Evolutionary conservation across 441 rosid genomes (phyloP), one percentile per base, ranked within the genome.

Genomic region (Erysimum cheiri): DNA sequence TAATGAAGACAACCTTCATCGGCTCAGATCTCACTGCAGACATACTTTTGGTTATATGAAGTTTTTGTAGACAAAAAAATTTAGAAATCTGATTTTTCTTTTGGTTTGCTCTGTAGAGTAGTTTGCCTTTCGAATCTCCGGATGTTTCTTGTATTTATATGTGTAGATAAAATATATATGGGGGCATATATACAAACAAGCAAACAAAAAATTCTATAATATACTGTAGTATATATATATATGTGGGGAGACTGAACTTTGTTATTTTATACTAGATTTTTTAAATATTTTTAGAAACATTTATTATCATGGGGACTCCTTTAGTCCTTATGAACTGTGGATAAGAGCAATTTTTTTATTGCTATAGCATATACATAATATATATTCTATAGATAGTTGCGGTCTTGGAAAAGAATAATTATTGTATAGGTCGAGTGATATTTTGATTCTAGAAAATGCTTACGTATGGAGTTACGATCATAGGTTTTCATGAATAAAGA

Each of bases 1-100:
- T 76, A 1, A 84, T 82, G 15, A 80, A 44, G 46, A 84, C 88
- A 32, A 84, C 81, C 64, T 80, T 84, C 79, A 80, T 61, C 40
- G 78, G 80, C 55, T 61, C 73, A 12, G 77, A 68, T 72, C 70
- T 72, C 46, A 62, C 65, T 58, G 56, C 35, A 6, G 79, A 70
- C 79, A 75, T 75, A 7, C 9, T 67, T 73, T 19, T 24, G 22
- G 4, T 32, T 41, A 4, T 46, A 46, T 19, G 3, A 14, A 0
- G 22, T 2, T 49, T 29, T 40, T 9, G 6, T 4, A 55, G 12
- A 35, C 17, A 24, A 43, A 10, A 31, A 24, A 10, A 61, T 4
- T 6, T 5, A 22, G 9, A 14, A 32, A 4, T 43, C 15, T 41
- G 17, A 0, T 8, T 35, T 12, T 6, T 6, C 4, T 22, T 43